Percentiles rank a stretch among this genome's conserved stretches.
These are phyloP conservation scores for Scutellaria galericulata DNA, from an alignment of 257 asterid species.

Conservation along the genomic window DNA sequence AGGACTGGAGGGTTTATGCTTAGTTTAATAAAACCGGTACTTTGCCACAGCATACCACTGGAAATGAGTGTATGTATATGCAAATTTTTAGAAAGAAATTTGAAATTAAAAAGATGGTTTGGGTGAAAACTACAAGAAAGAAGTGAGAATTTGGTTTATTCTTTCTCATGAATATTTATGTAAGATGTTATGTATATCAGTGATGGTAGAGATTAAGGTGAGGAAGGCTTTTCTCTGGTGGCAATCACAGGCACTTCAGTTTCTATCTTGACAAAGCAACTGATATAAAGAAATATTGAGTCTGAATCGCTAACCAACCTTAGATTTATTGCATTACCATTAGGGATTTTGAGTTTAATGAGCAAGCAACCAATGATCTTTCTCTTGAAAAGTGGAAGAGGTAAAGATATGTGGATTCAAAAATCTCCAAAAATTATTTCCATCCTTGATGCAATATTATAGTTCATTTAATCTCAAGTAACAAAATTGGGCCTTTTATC, in stretches of 20 bases:
- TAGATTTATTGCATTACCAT: background rate
- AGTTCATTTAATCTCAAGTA: background rate
- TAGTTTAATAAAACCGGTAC: background rate
- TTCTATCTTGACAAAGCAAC: background rate
- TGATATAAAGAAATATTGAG: background rate
- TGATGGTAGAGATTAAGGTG: slow-evolving; percentile 7
- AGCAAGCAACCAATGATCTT: background rate
- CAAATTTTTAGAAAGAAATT: background rate
- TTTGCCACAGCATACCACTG: background rate
- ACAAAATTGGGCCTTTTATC: background rate
- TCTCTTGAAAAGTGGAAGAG: background rate
- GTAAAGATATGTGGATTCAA: background rate
- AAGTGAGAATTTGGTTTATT: background rate
- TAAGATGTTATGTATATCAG: background rate
- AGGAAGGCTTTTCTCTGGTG: background rate
- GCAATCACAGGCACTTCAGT: background rate
- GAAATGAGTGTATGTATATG: background rate
- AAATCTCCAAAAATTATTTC: background rate
- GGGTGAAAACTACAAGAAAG: background rate
- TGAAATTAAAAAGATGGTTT: background rate
- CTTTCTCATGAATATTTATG: background rate
- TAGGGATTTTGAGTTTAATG: too few species aligned
- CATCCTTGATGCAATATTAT: background rate
- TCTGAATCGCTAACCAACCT: background rate
- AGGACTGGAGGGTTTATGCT: background rate